A percentile compares a stretch with the other conserved stretches of the same genome.
Evolutionary conservation across 768 basidiomycete species (phyloP).

Genomic region (Psilocybe tampanensis): DNA sequence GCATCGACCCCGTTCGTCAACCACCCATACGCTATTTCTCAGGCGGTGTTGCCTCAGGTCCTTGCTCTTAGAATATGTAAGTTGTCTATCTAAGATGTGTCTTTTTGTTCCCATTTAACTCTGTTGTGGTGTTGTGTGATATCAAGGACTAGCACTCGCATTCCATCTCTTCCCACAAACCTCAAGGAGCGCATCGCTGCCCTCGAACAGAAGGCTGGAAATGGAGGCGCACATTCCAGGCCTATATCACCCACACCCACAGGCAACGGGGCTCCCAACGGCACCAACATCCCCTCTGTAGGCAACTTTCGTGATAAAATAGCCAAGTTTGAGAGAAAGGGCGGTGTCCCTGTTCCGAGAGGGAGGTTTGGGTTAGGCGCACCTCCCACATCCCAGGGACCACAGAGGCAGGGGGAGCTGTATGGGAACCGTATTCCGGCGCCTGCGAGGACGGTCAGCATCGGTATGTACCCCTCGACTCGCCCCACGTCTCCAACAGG

Average conservation of each 20-base stretch:
- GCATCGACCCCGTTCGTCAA: conserved; percentile 16
- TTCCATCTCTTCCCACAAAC: conserved; percentile 45
- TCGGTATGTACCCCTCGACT: conserved; percentile 25
- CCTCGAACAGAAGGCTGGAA: conserved; percentile 57
- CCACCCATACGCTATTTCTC: conserved; percentile 2
- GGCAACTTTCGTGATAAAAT: conserved; percentile 63
- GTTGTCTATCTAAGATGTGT: conserved; percentile 1
- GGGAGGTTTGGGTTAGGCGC: conserved; percentile 73
- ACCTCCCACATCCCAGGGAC: conserved; percentile 53
- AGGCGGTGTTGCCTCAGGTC: background rate
- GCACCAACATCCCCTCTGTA: conserved; percentile 24
- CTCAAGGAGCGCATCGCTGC: conserved; percentile 86
- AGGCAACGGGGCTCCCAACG: conserved; percentile 24
- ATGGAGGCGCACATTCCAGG: conserved; percentile 23
- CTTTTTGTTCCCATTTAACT: background rate
- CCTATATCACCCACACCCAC: conserved; percentile 30
- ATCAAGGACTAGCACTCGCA: conserved; percentile 30
- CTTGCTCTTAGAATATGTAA: conserved; percentile 17
- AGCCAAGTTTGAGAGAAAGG: conserved; percentile 79
- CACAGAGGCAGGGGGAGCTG: conserved; percentile 62
- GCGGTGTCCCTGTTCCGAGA: conserved; percentile 74
- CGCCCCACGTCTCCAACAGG: conserved; percentile 26
- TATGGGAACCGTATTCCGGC: conserved; percentile 75
- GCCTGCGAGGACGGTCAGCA: conserved; percentile 33
- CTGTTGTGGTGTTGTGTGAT: background rate